phyloP scores from a whole-genome alignment of 768 basidiomycete species.

The Coprinellus aureogranulatus region DNA sequence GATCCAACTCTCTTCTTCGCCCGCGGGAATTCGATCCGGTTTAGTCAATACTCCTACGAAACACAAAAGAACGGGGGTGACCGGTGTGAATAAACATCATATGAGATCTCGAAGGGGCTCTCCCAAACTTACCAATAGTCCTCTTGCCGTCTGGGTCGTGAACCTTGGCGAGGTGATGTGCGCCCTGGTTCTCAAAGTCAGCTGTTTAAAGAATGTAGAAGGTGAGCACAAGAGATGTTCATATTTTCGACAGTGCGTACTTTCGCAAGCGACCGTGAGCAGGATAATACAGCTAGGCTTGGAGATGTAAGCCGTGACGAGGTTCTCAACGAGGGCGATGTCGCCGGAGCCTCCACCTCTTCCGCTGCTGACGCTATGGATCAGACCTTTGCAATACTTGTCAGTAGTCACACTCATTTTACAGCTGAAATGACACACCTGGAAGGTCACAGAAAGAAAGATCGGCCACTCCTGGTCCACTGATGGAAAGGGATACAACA shows the following conservation, averaged over 20 bases:
- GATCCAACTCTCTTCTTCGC: conserved; percentile 58
- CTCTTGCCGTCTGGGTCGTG: conserved; percentile 62
- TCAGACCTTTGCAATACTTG: conserved; percentile 44
- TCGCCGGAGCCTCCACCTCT: conserved; percentile 49
- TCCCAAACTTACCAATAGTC: conserved; percentile 77
- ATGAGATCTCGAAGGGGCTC: too few relatives aligned
- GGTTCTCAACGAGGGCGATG: conserved; percentile 56
- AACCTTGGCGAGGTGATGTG: conserved; percentile 57
- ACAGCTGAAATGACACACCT: conserved; percentile 26
- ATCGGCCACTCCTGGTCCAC: conserved; percentile 57
- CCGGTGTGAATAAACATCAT: conserved; percentile 12
- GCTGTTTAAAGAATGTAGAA: too few relatives aligned
- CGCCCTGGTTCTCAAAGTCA: conserved; percentile 79
- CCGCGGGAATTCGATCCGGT: conserved; percentile 60
- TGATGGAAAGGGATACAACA: conserved; percentile 56
- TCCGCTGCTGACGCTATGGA: conserved; percentile 51
- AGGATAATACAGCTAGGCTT: conserved; percentile 63
- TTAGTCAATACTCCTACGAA: conserved; percentile 72
- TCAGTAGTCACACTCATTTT: too few relatives aligned
- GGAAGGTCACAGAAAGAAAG: conserved; percentile 67
- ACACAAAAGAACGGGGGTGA: neutral
- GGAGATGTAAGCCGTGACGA: conserved; percentile 59
- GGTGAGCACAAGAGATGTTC: too few relatives aligned
- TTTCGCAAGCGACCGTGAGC: conserved; percentile 62
- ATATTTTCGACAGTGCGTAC: too few relatives aligned